Conservation (phyloP, 805 yeast genomes). For the Candida ficus region DNA sequence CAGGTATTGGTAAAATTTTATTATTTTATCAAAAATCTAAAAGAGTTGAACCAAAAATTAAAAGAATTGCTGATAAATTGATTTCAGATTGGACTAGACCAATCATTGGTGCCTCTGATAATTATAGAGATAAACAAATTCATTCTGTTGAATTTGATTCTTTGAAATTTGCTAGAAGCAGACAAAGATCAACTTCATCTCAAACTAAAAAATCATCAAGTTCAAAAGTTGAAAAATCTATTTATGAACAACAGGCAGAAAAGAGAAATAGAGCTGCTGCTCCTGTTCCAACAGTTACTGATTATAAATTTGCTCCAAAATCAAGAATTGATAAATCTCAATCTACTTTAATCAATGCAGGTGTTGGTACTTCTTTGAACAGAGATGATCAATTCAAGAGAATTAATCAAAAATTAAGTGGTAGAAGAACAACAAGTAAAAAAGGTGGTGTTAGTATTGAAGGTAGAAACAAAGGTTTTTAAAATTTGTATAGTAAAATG, state of each 20-base stretch:
- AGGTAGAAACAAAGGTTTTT: conserved; percentile 19
- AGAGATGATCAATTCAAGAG: conserved; percentile 80
- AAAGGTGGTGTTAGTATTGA: conserved; percentile 79
- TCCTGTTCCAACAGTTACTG: conserved; percentile 85
- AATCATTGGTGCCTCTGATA: conserved; percentile 90
- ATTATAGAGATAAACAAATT: conserved; percentile 82
- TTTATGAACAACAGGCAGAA: conserved; percentile 86
- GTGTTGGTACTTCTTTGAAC: conserved; percentile 47
- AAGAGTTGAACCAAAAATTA: conserved; percentile 81
- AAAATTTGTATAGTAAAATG: neutral
- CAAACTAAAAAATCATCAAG: conserved; percentile 13
- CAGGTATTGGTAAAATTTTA: conserved; percentile 90
- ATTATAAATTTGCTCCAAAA: conserved; percentile 86
- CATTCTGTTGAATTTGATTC: conserved; percentile 65
- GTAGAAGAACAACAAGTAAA: conserved; percentile 29
- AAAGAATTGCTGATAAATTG: conserved; percentile 82
- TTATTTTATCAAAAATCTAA: conserved; percentile 89
- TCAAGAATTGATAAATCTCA: conserved; percentile 45
- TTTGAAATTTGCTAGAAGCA: conserved; percentile 11
- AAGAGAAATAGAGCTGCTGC: conserved; percentile 94
- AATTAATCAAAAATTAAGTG: conserved; percentile 43
- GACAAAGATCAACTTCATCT: conserved; percentile 7
- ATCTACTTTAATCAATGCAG: conserved; percentile 33
- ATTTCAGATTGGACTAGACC: conserved; percentile 99
- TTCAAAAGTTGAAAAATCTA: conserved; percentile 40